These are phyloP conservation scores for Veloboletus limbatus DNA, from an alignment of 1,284 basidiomycete species.

Conservation along the genomic window DNA sequence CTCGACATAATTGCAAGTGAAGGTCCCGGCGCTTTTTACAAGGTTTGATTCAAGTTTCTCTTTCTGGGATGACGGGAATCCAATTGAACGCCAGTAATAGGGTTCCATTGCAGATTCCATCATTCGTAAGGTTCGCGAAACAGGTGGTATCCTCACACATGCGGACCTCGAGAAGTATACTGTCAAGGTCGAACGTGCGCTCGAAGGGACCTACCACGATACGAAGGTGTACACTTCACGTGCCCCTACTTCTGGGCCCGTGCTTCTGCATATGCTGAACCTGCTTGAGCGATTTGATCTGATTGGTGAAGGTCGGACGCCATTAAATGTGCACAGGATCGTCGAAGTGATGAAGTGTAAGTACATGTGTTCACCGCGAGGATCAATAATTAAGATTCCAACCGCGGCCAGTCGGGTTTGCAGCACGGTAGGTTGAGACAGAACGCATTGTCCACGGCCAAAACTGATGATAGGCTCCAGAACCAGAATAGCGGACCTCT, in stretches of 20 bases:
- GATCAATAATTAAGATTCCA: slow-evolving; percentile 11
- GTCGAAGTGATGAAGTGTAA: slow-evolving; percentile 78
- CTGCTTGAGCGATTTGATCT: slow-evolving; percentile 68
- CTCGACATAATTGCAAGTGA: slow-evolving; percentile 61
- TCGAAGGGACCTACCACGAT: slow-evolving; percentile 73
- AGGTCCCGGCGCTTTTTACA: slow-evolving; percentile 75
- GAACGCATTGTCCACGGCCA: slow-evolving; percentile 8
- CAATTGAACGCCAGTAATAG: slow-evolving; percentile 30
- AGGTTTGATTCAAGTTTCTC: slow-evolving; percentile 41
- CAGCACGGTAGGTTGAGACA: slow-evolving; percentile 48
- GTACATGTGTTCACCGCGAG: slow-evolving; percentile 16
- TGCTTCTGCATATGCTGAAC: slow-evolving; percentile 79
- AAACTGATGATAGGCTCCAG: slow-evolving; percentile 37
- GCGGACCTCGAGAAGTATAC: slow-evolving; percentile 71
- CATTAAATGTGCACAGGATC: slow-evolving; percentile 65
- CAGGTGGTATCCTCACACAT: slow-evolving; percentile 78
- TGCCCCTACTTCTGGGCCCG: slow-evolving; percentile 81
- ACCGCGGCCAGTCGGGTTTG: slow-evolving; percentile 57
- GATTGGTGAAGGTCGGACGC: slow-evolving; percentile 45
- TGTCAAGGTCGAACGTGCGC: slow-evolving; percentile 69
- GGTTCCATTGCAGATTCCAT: slow-evolving; percentile 77
- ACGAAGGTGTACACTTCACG: slow-evolving; percentile 82
- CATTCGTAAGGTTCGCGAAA: slow-evolving; percentile 60
- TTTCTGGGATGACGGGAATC: slow-evolving; percentile 16
- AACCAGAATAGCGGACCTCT: slow-evolving; percentile 79